Conservation (phyloP, 2,329 filamentous ascomycete species). For the Anthostomella pinea region DNA sequence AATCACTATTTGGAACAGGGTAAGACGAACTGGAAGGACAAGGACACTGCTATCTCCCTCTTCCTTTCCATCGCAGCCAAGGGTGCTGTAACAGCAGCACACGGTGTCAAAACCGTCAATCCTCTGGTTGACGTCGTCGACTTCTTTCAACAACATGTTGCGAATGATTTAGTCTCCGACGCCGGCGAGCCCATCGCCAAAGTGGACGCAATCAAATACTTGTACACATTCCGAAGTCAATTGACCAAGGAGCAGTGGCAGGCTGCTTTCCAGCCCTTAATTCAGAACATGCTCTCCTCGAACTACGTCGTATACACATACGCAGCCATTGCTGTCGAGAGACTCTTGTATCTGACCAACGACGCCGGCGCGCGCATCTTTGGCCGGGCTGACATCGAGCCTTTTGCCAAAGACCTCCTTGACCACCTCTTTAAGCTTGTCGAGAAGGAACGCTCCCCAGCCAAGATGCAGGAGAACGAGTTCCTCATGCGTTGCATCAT, state of each 20-base stretch:
- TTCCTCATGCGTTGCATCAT: slow-evolving; percentile 99
- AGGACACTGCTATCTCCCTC: slow-evolving; percentile 96
- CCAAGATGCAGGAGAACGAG: slow-evolving; percentile 98
- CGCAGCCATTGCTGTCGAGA: slow-evolving; percentile 92
- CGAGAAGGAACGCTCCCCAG: slow-evolving; percentile 76
- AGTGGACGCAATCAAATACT: slow-evolving; percentile 96
- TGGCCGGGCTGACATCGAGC: slow-evolving; percentile 71
- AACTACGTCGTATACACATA: slow-evolving; percentile 99
- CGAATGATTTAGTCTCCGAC: slow-evolving; percentile 76
- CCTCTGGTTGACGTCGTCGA: slow-evolving; percentile 83
- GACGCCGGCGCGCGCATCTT: slow-evolving; percentile 76
- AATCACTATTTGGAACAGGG: slow-evolving; percentile 79
- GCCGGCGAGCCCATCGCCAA: slow-evolving; percentile 79
- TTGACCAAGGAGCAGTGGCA: slow-evolving; percentile 91
- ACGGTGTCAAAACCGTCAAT: slow-evolving; percentile 90
- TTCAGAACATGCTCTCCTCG: slow-evolving; percentile 82
- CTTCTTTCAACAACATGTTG: slow-evolving; percentile 92
- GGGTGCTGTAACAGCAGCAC: slow-evolving; percentile 78
- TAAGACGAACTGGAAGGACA: slow-evolving; percentile 88
- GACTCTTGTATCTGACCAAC: slow-evolving; percentile 80
- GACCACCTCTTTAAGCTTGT: slow-evolving; percentile 90
- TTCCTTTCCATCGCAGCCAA: slow-evolving; percentile 94
- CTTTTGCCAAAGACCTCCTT: slow-evolving; percentile 80
- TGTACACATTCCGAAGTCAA: slow-evolving; percentile 95
- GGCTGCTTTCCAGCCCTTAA: slow-evolving; percentile 81